Base-by-base conservation (phyloP, 768 basidiomycete genomes). In the Leccinum disarticulatum region DNA sequence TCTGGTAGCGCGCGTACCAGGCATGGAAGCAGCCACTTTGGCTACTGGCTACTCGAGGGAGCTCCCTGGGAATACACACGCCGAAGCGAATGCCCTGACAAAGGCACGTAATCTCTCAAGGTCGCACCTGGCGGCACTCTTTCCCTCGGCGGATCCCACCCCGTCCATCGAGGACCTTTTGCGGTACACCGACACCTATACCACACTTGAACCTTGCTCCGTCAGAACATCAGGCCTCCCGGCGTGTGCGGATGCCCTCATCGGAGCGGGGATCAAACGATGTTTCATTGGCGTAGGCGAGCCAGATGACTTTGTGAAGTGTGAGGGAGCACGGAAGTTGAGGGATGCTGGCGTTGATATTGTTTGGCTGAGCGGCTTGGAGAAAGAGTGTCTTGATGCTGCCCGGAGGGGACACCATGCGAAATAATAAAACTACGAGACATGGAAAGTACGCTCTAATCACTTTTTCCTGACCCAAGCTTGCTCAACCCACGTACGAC, bases 171-270 rank as follows among this genome's bases (percentile, higher is more conserved):
- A 83, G 49, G 77, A 82, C 56, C 76, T 84, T 14, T 68, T 95
- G 28, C 73, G 90, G 46, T 61, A 75, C 19, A 79, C 79, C 25
- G 90, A 93, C 71, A 87, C 91, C 47, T 98, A 97, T 70, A 96
- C 95, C 1, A 98, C 97, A 0, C 83, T 99, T 79, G 97, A 99
- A 70, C 97, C 96, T 10, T 99, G 97, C 71, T 96, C 94, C 5
- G 74, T 91, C 35, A 80, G 97, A 59, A 89, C 92, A 9, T 95
- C 92, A 0, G 95, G 96, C 3, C 80, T 95, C 48, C 74, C 86
- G 0, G 87, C 95, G 2, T 98, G 97, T 70, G 87, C 92, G 10
- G 84, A 94, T 61, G 89, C 90, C 3, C 82, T 98, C 54, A 83
- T 97, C 35, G 78, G 78, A 15, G 87, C 90, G 4, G 77, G 78